Evolutionary conservation across 352 stramenopile genomes (phyloP), one percentile per base, ranked within the genome.

Genomic region (Pythium aphanidermatum): DNA sequence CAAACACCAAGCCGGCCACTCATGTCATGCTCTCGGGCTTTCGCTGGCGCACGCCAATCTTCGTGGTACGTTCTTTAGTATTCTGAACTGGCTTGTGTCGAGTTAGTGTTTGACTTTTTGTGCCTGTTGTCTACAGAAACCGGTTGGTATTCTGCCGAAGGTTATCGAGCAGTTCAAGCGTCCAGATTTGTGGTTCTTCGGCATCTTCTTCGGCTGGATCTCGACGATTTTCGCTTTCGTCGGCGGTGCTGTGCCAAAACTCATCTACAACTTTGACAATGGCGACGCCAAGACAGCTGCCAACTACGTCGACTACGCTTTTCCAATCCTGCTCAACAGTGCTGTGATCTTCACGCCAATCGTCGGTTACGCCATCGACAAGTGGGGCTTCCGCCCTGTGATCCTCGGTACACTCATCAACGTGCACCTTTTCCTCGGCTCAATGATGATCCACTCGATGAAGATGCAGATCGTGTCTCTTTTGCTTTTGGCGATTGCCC

Each of bases 321-420:
- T 60, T 33, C 63, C 67, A 11, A 36, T 65, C 17, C 60, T 78
- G 32, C 58, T 53, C 19, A 78, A 78, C 43, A 47, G 54, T 12
- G 59, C 66, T 5, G 72, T 73, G 42, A 47, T 71, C 46, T 75
- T 62, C 47, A 65, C 65, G n/a, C 61, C 65, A 10, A 34, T 70
- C 27, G 36, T 75, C n/a, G 65, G 65, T 17, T 70, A 63, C 42
- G 48, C 58, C 33, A 72, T 75, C 38, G 58, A 72, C 38, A 51
- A 47, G 11, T 66, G 45, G 40, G 65, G 65, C 35, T 75, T 66
- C 37, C 30, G 41, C 8, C 20, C 51, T 11, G 45, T 61, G 11
- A 65, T 75, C 21, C 37, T 55, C 11, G 46, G 54, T 35, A 68
- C 46, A 10, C 19, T 69, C 9, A 25, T 69, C 17, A 28, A 67